Evolutionary conservation across 1,284 basidiomycete genomes (phyloP).

Genomic region (Austroboletus olivaceoglutinosus): DNA sequence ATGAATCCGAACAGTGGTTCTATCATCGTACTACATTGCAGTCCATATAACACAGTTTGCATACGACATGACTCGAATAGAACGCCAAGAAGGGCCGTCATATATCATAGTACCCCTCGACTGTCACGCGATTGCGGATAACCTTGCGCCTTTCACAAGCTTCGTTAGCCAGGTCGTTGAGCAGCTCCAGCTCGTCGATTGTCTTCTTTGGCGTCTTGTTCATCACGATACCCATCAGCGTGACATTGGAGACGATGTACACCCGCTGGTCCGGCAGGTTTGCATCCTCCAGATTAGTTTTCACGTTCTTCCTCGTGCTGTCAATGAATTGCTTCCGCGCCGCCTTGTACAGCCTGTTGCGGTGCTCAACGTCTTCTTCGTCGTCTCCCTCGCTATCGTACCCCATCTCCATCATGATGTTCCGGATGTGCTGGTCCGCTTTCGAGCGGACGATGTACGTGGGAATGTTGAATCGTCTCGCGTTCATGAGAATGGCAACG

Average conservation of each 20-base stretch:
- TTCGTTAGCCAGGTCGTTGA: conserved; percentile 15
- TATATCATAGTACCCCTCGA: too few relatives aligned
- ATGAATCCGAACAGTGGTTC: too few relatives aligned
- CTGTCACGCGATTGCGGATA: too few relatives aligned
- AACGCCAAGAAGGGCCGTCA: too few relatives aligned
- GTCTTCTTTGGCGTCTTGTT: conserved; percentile 12
- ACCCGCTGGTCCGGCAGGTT: conserved; percentile 21
- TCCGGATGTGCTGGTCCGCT: conserved; percentile 34
- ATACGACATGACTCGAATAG: too few relatives aligned
- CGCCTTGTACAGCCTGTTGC: conserved; percentile 10
- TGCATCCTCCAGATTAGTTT: conserved; percentile 11
- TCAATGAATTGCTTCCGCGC: conserved; percentile 6
- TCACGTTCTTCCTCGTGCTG: conserved; percentile 8
- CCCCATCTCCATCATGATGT: conserved; percentile 30
- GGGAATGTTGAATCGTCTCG: conserved; percentile 32
- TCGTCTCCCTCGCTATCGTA: conserved; percentile 21
- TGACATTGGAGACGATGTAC: conserved; percentile 19
- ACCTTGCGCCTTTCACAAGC: conserved; percentile 9
- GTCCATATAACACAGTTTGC: too few relatives aligned
- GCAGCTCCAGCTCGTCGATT: conserved; percentile 21
- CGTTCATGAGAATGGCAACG: conserved; percentile 31
- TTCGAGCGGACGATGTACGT: conserved; percentile 38
- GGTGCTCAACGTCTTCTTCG: conserved; percentile 8
- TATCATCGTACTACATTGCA: too few relatives aligned
- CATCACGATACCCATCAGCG: conserved; percentile 13